Base-by-base conservation (phyloP, 192 early-diverging fungal species). In the Helicostylum pulchrum region DNA sequence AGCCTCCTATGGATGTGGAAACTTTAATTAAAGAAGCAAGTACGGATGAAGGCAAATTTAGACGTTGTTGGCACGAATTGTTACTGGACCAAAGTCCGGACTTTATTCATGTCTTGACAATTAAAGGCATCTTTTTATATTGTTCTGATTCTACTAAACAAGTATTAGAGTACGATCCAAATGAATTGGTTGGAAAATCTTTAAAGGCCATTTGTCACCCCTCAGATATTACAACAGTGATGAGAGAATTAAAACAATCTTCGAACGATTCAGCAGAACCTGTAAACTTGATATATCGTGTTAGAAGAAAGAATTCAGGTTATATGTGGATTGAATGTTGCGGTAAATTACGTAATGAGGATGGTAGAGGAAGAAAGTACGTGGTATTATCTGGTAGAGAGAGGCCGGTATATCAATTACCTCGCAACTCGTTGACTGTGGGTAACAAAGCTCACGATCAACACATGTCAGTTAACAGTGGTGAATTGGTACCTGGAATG, bases 71-170 rank as follows among this genome's bases (percentile, higher is more conserved):
- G 76, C 75, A 80, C 47, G 65, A 75, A 21, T 55, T 78, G 4
- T 53, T 88, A 44, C 47, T 87, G 12, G 82, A 88, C 19, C 68
- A 83, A 36, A 62, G 75, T n/a, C 70, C 70, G 20, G 85, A 87
- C 46, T 84, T 90, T 59, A 68, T 90, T 44, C 82, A 85, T 70
- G 85, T 90, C 7, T 56, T 90, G 1, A 85, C 84, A 7, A 73
- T 90, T 31, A 85, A 86, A 26, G 88, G 84, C 15, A 75, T 83
- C 17, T 88, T 90, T 64, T 73, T 90, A 5, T 86, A 87, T 68
- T 85, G 72, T 44, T 85, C 84, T 2, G 72, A 77, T 1, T 54
- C 60, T 4, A 68, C 75, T 31, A 53, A 65, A 53, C 60, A 66
- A 17, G 30, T 86, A n/a, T 70, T 88, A 10, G 87, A 81, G 59